Conservation (phyloP, 805 yeast species). For the Wickerhamiella alocasiicola region DNA sequence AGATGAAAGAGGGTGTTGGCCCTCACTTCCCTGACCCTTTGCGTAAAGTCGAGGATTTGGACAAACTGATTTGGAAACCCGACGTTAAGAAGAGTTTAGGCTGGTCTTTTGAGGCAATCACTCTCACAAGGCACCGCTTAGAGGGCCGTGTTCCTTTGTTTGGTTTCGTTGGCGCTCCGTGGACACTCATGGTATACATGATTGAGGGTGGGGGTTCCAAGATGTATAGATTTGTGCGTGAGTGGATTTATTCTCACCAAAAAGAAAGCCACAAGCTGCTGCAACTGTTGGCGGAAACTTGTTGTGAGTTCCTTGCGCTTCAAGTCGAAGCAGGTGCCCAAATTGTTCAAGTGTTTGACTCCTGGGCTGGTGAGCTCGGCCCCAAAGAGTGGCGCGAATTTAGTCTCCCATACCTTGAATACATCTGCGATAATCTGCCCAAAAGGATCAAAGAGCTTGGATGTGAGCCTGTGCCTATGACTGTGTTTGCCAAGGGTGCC, state of each 20-base stretch:
- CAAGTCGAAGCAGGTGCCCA: slow-evolving; percentile 98
- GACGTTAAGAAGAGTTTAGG: slow-evolving; percentile 67
- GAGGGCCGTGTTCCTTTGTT: slow-evolving; percentile 85
- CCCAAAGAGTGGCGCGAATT: slow-evolving; percentile 81
- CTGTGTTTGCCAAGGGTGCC: slow-evolving; percentile 90
- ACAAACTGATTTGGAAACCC: slow-evolving; percentile 37
- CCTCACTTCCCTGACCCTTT: slow-evolving; percentile 87
- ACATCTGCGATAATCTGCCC: slow-evolving; percentile 61
- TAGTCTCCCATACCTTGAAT: slow-evolving; percentile 74
- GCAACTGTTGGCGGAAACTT: slow-evolving; percentile 71
- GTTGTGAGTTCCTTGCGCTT: slow-evolving; percentile 82
- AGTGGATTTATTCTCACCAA: slow-evolving; percentile 79
- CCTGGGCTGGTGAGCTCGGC: slow-evolving; percentile 96
- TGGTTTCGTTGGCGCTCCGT: slow-evolving; percentile 96
- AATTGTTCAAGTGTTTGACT: slow-evolving; percentile 91
- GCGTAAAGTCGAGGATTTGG: slow-evolving; percentile 57
- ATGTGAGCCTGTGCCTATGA: slow-evolving; percentile 66
- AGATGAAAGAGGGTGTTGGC: slow-evolving; percentile 89
- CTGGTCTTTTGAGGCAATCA: slow-evolving; percentile 93
- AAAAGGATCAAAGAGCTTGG: slow-evolving; percentile 59
- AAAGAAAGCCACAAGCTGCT: slow-evolving; percentile 57
- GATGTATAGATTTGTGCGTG: slow-evolving; percentile 78
- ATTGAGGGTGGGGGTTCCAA: slow-evolving; percentile 95
- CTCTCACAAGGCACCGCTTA: slow-evolving; percentile 74
- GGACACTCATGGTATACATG: slow-evolving; percentile 95